These are phyloP conservation scores for Starmerella vitae DNA, from an alignment of 805 yeast genomes.

Conservation along the genomic window DNA sequence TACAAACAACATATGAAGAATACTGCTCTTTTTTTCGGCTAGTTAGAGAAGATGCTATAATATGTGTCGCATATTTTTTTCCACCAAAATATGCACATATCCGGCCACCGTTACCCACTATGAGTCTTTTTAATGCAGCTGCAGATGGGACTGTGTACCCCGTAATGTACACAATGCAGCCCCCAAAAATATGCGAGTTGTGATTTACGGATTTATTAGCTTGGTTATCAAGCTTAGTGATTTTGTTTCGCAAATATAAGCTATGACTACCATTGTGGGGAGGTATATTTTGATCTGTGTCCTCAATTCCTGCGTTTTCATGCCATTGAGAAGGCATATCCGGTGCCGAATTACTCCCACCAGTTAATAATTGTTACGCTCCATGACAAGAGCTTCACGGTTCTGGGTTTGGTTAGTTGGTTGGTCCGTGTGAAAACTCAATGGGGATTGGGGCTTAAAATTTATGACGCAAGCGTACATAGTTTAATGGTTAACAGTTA, in stretches of 20 bases:
- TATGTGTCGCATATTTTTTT: conserved; percentile 70
- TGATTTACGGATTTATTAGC: conserved; percentile 31
- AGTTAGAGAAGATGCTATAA: conserved; percentile 65
- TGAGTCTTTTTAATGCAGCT: conserved; percentile 51
- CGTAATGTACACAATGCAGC: conserved; percentile 63
- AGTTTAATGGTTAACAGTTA: no score
- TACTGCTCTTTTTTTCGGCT: conserved; percentile 59
- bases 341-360: no score
- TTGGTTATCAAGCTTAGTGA: conserved; percentile 42
- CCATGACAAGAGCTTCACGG: no score
- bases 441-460: no score
- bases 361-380: no score
- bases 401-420: no score
- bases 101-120: conserved; percentile 67
- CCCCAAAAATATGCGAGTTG: conserved; percentile 40
- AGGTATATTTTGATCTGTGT: no score
- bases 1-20: conserved; percentile 57
- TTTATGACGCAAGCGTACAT: no score
- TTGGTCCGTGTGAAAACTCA: no score
- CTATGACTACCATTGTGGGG: conserved; percentile 41
- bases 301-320: no score
- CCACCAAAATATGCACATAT: conserved; percentile 55
- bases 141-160: conserved; percentile 83
- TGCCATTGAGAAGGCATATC: no score
- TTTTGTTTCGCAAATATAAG: conserved; percentile 52